A percentile compares a stretch with the other conserved stretches of the same genome.
Conservation (phyloP, 352 stramenopile genomes). For the Aphanomyces euteiches region DNA sequence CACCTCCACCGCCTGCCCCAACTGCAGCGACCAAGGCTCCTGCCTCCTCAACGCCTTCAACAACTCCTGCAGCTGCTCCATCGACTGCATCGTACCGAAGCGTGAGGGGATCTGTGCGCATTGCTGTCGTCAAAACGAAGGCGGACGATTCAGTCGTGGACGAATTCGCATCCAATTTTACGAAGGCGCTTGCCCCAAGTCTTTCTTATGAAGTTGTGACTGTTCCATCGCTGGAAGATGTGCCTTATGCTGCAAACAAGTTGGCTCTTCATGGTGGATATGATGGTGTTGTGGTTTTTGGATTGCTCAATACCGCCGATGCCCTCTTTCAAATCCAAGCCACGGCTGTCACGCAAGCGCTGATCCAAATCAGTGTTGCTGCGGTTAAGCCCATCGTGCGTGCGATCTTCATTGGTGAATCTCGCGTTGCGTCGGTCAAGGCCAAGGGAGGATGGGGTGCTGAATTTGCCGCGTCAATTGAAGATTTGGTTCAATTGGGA, state of each 20-base stretch:
- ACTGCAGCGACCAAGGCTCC: constrained; percentile 28
- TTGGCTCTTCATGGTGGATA: constrained; percentile 61
- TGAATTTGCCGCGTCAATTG: constrained; percentile 61
- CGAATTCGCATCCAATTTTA: constrained; percentile 26
- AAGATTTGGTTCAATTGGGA: constrained; percentile 58
- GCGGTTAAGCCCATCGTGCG: constrained; percentile 75
- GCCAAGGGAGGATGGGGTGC: constrained; percentile 61
- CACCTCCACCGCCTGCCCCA: constrained; percentile 38
- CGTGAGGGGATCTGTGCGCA: constrained; percentile 35
- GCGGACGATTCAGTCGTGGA: constrained; percentile 70
- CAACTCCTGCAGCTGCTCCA: constrained; percentile 19
- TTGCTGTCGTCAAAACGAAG: constrained; percentile 75
- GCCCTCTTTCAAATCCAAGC: constrained; percentile 58
- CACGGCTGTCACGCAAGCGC: constrained; percentile 55
- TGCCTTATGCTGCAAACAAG: constrained; percentile 83
- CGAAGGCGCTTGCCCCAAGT: constrained; percentile 5
- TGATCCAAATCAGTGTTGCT: constrained; percentile 82
- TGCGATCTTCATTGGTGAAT: constrained; percentile 74
- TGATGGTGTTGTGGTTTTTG: constrained; percentile 70
- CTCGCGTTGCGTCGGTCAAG: constrained; percentile 67
- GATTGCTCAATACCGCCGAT: constrained; percentile 66
- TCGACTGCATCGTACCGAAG: constrained; percentile 3
- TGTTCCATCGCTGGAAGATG: constrained; percentile 60
- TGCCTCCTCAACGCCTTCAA: background rate
- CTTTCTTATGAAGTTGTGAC: constrained; percentile 36